Evolutionary conservation across 257 asterid genomes (phyloP).

Genomic region (Coffea eugenioides): DNA sequence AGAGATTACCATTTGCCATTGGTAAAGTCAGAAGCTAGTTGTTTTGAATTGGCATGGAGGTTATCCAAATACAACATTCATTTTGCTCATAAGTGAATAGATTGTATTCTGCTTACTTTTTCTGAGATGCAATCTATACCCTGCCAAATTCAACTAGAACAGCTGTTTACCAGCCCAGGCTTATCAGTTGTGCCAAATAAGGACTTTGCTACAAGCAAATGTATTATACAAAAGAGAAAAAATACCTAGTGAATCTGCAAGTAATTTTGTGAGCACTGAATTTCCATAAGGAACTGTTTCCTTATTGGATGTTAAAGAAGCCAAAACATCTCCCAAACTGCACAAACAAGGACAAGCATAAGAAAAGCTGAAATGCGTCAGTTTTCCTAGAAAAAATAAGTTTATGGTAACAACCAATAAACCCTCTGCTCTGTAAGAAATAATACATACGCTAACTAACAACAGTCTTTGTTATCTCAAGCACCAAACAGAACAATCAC

Average conservation of each 20-base stretch:
- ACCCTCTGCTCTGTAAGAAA: not conserved
- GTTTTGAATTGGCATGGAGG: not conserved
- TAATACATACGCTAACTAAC: not conserved
- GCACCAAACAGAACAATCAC: not conserved
- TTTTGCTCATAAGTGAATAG: not conserved
- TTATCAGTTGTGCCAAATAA: slow-evolving; percentile 1
- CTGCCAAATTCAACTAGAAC: not conserved
- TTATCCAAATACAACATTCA: not conserved
- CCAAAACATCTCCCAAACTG: slow-evolving; percentile 98
- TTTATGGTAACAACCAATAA: not conserved
- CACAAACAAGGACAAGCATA: slow-evolving; percentile 34
- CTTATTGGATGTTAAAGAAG: slow-evolving; percentile 77
- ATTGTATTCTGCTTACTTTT: not conserved
- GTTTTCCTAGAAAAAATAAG: slow-evolving; percentile 1
- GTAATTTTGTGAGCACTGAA: slow-evolving; percentile 78
- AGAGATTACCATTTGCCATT: too few relatives aligned
- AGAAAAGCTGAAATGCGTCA: not conserved
- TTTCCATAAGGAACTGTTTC: slow-evolving; percentile 76
- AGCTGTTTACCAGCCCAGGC: not conserved
- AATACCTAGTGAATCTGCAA: slow-evolving; percentile 87
- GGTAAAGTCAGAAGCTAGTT: not conserved
- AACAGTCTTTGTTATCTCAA: not conserved
- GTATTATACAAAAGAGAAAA: not conserved
- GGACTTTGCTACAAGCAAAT: not conserved
- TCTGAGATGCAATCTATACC: not conserved